Evolutionary conservation across 1,284 basidiomycete species (phyloP), one percentile per base, ranked within the genome.

Genomic region (Phaffia rhodozyma): DNA sequence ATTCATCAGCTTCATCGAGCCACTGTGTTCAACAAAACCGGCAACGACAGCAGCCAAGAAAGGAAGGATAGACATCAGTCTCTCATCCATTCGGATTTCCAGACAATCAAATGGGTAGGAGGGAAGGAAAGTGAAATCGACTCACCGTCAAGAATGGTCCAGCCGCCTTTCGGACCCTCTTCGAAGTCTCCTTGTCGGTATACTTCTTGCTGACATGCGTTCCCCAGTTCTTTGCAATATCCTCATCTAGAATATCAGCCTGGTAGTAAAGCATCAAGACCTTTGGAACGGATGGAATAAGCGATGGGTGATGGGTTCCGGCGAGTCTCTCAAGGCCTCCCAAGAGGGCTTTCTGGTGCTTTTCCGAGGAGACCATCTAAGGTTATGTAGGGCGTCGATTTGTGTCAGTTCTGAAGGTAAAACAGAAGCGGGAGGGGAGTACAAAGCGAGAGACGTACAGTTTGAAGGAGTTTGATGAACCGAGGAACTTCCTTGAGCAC

Each of bases 151-250:
- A 78, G 81, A 98, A 97, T 0, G 93, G 91, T 73, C 91, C 91
- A 68, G 91, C 91, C 27, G 89, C 91, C 79, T 94, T 92, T 70
- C 94, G 82, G 63, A 98, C 92, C 77, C 85, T 92, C 83, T 97
- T 98, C 75, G 87, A 89, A 52, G 83, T 87, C 32, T 97, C 92
- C 78, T 90, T 92, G 78, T 94, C 89, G 64, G 94, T 91, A 74
- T 96, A 97, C 80, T 98, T 97, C 81, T 91, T 96, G 78, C 87
- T 90, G 70, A 96, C 91, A 72, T 97, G 94, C 6, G 90, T 97
- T 38, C 92, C 93, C 93, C 93, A 98, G 69, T 92, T 85, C 58
- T 82, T 84, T 67, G 92, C 81, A 21, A 96, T 81, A 34, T 91
- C 91, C 75, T 99, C 94, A 23, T 97, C 92, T 55, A 99, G 78